These are phyloP conservation scores for Talaromyces sp. DNA, from an alignment of 2,329 filamentous ascomycete genomes.

Conservation along the genomic window DNA sequence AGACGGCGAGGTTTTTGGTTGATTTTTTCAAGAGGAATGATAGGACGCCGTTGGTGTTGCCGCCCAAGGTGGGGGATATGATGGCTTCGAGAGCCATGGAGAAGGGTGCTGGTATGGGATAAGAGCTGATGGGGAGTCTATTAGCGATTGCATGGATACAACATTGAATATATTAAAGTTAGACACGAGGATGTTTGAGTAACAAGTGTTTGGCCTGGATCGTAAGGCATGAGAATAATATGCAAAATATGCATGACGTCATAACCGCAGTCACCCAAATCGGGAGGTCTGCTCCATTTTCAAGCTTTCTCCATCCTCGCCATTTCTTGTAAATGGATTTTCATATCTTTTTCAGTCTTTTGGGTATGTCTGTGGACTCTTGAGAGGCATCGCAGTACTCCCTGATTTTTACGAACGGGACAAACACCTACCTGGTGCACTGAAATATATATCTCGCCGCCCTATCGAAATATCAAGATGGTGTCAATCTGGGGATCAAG, in stretches of 20 bases:
- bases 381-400: background rate
- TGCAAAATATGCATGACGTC: conserved; percentile 11
- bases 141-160: background rate
- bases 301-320: background rate
- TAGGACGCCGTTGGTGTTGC: conserved; percentile 73
- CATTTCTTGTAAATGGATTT: background rate
- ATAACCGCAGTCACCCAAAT: background rate
- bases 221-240: background rate
- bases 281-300: conserved; percentile 4
- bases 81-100: conserved; percentile 41
- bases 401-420: background rate
- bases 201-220: conserved; percentile 1
- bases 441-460: background rate
- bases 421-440: background rate
- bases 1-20: conserved; percentile 75
- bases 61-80: conserved; percentile 82
- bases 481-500: conserved; percentile 23
- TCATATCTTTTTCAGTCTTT: background rate
- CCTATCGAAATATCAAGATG: conserved; percentile 17
- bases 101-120: conserved; percentile 20
- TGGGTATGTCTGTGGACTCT: background rate
- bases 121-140: background rate
- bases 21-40: conserved; percentile 95
- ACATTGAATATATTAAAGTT: no score
- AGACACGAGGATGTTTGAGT: no score